Evolutionary conservation across 768 basidiomycete genomes (phyloP), one percentile per base, ranked within the genome.

Genomic region (Kwoniella sp.): DNA sequence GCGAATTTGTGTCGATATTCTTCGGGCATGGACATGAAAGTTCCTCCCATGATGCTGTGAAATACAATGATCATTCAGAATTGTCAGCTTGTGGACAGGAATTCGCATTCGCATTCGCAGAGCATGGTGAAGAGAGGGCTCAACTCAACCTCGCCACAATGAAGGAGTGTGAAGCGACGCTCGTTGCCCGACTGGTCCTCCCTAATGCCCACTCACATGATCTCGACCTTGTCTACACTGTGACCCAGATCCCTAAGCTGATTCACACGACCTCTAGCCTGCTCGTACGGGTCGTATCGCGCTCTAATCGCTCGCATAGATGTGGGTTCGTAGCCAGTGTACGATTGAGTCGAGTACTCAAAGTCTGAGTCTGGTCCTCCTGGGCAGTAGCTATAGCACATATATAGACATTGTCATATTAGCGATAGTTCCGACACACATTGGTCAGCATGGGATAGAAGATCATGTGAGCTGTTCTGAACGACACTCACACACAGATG

Each of bases 21-120:
- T 79, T 98, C 93, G 37, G 94, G 90, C 90, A 97, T 95, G 76
- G 94, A 97, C 93, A 99, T 97, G 80, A 99, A 99, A 12, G 96
- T 99, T 49, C 96, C 96, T 24, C 96, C 96, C 96, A 97, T 97
- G 65, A 95, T 85, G 68, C 96, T 97, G 70, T 53, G 24, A 26
- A n/a, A n/a, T n/a, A n/a, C n/a, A n/a, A n/a, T n/a, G n/a, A n/a
- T n/a, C n/a, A n/a, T n/a, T n/a, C n/a, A n/a, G n/a, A n/a, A n/a
- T n/a, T n/a, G n/a, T n/a, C n/a, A n/a, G n/a, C n/a, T 12, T 17
- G 7, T 6, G 36, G 17, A 27, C 26, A 54, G 26, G 27, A n/a
- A 19, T 54, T n/a, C 46, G 19, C 46, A 17, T 5, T 19, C 8
- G 46, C 46, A 19, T 47, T 47, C 5, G 46, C 46, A 47, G 22